Evolutionary conservation across 1,139 yeast genomes (phyloP), one percentile per base, ranked within the genome.

Genomic region (Meyerozyma sp.): DNA sequence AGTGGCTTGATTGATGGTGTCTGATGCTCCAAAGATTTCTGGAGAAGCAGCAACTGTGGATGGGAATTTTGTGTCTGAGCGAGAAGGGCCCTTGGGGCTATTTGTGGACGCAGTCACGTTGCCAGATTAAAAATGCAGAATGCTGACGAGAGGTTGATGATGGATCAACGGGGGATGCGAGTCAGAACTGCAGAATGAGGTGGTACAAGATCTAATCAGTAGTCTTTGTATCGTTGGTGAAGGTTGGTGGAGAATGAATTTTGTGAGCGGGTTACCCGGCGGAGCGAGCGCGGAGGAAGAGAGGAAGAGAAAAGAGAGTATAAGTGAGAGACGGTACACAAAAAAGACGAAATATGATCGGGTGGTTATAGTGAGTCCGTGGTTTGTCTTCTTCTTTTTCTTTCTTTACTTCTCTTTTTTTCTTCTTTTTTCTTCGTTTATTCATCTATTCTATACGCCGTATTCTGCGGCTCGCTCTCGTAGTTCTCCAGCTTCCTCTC

Each of bases 71-170:
- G 28, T 25, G 39, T 21, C 39, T 23, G 18, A 14, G 18, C 23
- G 39, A 14, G 39, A 5, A 11, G 42, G 58, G 69, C 70, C 70
- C 70, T 49, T 49, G 51, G 70, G 70, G 69, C 68, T 61, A 40
- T 52, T 54, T 40, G 46, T 47, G 41, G 55, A 40, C 51, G 53
- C 53, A 57, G 67, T 53, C 69, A 64, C 69, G 63, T 56, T 20
- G 16, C 36, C 25, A 18, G 25, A 13, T 23, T 27, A 36, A 30
- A 7, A 8, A 30, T 30, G 34, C 34, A 30, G 34, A 28, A 30
- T 30, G 34, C 34, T 30, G 34, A 30, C 16, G 34, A 16, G 20
- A 13, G 16, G 34, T 30, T 30, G 34, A 30, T 16, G 34, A 30
- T 30, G 8, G 34, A 30, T 30, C 34, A 30, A 30, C 34, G 16